These are phyloP conservation scores for Coccomyxa sp. DNA, from an alignment of 139 green algal species.

Conservation along the genomic window DNA sequence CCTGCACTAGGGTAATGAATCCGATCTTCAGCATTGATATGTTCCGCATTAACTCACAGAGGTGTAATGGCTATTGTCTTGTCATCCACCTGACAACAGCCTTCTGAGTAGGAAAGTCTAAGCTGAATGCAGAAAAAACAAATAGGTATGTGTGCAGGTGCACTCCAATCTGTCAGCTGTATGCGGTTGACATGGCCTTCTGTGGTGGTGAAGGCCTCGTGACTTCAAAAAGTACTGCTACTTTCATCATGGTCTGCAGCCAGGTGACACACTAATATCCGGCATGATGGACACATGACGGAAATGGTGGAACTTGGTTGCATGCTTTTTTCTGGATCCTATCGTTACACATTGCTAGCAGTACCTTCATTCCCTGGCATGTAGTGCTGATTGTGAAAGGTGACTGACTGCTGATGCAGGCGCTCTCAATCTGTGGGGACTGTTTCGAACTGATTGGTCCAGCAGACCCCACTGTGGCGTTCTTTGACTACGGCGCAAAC, in stretches of 20 bases:
- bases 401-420: not conserved
- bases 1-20: not conserved
- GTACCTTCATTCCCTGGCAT: not conserved
- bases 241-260: constrained; percentile 10
- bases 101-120: too few relatives aligned
- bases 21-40: not conserved
- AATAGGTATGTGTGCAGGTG: not conserved
- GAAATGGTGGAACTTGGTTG: too few relatives aligned
- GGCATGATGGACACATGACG: too few relatives aligned
- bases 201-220: constrained; percentile 13
- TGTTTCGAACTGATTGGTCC: constrained; percentile 17
- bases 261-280: not conserved
- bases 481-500: constrained; percentile 12
- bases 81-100: too few relatives aligned
- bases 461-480: constrained; percentile 3
- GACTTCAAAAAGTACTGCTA: not conserved
- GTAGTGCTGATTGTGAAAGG: not conserved
- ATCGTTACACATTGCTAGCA: too few relatives aligned
- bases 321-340: too few relatives aligned
- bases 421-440: not conserved
- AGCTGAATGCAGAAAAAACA: too few relatives aligned
- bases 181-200: constrained; percentile 24
- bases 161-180: constrained; percentile 15
- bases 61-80: too few relatives aligned
- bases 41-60: too few relatives aligned